phyloP scores from a whole-genome alignment of 352 stramenopile genomes.

The Phytopythium boreale region DNA sequence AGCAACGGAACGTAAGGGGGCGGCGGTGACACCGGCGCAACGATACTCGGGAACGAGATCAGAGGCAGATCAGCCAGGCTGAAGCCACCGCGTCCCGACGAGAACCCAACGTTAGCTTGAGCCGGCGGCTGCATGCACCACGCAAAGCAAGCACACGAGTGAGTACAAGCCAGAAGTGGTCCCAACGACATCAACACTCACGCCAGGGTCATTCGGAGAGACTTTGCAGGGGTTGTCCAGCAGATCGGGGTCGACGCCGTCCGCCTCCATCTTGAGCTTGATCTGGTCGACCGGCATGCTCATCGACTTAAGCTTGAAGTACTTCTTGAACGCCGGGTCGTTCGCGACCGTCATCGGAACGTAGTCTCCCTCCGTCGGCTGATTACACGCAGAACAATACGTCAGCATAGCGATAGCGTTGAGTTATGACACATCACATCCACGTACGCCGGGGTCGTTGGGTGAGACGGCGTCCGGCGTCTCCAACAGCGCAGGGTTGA shows the following conservation, averaged over 20 bases:
- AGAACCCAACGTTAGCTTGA: not conserved
- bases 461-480: constrained; percentile 66
- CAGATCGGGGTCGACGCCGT: constrained; percentile 63
- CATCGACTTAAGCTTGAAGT: constrained; percentile 86
- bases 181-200: constrained; percentile 24
- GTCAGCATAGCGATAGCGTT: not conserved
- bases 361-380: constrained; percentile 67
- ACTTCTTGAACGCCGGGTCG: constrained; percentile 79
- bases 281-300: constrained; percentile 82
- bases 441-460: constrained; percentile 70
- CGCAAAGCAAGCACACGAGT: not conserved
- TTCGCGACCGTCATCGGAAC: constrained; percentile 69
- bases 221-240: constrained; percentile 58
- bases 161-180: not conserved
- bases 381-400: constrained; percentile 5
- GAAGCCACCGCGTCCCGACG: not conserved
- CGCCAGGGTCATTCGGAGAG: constrained; percentile 78
- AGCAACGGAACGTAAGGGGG: constrained; percentile 64
- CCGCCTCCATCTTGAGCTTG: constrained; percentile 85
- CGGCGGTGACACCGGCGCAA: not conserved
- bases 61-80: constrained; percentile 2
- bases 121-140: not conserved
- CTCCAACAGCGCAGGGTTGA: constrained; percentile 60
- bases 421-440: not conserved
- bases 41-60: constrained; percentile 6